These are phyloP conservation scores for Sisymbrium altissimum DNA, from an alignment of 345 rosid species.

Conservation along the genomic window DNA sequence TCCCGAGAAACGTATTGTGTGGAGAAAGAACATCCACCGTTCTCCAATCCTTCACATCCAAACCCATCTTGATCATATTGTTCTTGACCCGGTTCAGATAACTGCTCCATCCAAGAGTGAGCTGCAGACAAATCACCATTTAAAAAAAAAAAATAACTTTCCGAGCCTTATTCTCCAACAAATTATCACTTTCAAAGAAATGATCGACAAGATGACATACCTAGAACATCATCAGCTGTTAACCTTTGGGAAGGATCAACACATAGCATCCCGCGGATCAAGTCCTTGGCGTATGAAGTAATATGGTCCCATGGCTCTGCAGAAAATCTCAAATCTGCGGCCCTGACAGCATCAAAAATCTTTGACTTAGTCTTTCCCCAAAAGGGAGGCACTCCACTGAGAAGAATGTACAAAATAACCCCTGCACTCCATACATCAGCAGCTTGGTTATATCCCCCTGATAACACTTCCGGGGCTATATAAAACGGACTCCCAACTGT, in stretches of 20 bases:
- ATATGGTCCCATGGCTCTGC: slow-evolving; percentile 62
- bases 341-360: slow-evolving; percentile 84
- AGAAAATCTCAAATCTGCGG: slow-evolving; percentile 68
- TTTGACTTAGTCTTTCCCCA: slow-evolving; percentile 78
- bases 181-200: neutral
- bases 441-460: slow-evolving; percentile 66
- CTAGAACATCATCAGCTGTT: slow-evolving; percentile 57
- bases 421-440: slow-evolving; percentile 90
- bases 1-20: slow-evolving; percentile 34
- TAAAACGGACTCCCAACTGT: slow-evolving; percentile 76
- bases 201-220: slow-evolving; percentile 29
- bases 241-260: slow-evolving; percentile 71
- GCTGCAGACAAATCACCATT: slow-evolving; percentile 38
- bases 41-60: slow-evolving; percentile 38
- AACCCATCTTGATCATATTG: slow-evolving; percentile 32
- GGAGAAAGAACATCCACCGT: slow-evolving; percentile 44
- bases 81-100: slow-evolving; percentile 38
- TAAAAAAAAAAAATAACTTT: too few relatives aligned
- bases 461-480: slow-evolving; percentile 69
- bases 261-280: slow-evolving; percentile 71
- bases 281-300: slow-evolving; percentile 58
- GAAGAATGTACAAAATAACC: slow-evolving; percentile 63
- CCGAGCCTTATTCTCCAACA: neutral
- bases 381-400: slow-evolving; percentile 71
- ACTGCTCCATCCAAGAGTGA: slow-evolving; percentile 69